Evolutionary conservation across 176 grass and related monocot genomes (phyloP).

Genomic region (Saccharum officinarum): DNA sequence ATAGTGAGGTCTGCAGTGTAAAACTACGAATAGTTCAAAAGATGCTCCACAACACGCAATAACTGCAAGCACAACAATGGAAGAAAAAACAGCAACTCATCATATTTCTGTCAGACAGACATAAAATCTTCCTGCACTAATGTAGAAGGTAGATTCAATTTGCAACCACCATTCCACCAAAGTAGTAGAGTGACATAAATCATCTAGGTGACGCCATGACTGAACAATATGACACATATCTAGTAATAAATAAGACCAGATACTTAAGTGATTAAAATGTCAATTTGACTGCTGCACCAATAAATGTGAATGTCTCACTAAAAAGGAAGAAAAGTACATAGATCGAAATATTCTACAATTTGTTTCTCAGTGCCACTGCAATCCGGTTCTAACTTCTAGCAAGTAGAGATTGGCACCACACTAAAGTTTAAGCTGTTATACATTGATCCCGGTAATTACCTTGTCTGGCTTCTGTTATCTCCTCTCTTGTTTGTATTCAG

Average conservation of each 20-base stretch:
- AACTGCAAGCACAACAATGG: background rate
- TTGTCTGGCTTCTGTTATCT: background rate
- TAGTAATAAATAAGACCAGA: background rate
- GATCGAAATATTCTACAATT: background rate
- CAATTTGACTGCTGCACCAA: background rate
- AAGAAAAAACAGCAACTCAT: background rate
- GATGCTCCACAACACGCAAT: background rate
- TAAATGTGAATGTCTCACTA: background rate
- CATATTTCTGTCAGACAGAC: background rate
- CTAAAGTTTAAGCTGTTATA: background rate
- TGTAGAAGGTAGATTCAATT: background rate
- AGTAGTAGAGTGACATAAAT: background rate
- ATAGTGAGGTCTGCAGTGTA: background rate
- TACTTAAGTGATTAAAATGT: background rate
- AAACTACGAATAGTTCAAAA: conserved; percentile 11
- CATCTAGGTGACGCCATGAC: background rate
- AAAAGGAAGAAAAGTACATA: background rate
- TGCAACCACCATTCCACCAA: conserved; percentile 2
- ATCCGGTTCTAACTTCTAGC: background rate
- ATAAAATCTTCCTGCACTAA: background rate
- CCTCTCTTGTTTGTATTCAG: background rate
- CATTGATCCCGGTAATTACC: no score
- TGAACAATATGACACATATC: background rate
- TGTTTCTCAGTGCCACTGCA: background rate
- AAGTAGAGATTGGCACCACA: background rate